Conservation (phyloP, 805 yeast genomes). For the Blastobotrys parvus region DNA sequence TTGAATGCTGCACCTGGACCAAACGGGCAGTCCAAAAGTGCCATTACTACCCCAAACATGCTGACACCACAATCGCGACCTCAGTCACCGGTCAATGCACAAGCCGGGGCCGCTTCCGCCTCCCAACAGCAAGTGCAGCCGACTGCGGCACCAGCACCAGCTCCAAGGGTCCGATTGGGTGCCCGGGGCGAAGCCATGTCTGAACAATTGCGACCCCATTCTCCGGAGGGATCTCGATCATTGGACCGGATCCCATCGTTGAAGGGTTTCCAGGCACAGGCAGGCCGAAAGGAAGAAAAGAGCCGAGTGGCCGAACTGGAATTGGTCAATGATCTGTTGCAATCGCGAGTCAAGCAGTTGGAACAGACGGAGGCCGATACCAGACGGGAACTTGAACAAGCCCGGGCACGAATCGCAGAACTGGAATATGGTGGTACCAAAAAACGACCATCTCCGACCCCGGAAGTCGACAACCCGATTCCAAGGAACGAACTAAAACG, state of each 20-base stretch:
- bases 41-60: conserved; percentile 9
- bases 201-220: conserved; percentile 15
- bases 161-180: conserved; percentile 1
- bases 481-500: conserved; percentile 9
- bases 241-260: conserved; percentile 12
- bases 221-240: conserved; percentile 5
- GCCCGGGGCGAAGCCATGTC: conserved; percentile 12
- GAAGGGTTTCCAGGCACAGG: conserved; percentile 6
- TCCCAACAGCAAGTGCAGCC: conserved; percentile 1
- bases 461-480: conserved; percentile 6
- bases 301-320: conserved; percentile 64
- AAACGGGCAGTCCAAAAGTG: not conserved
- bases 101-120: conserved; percentile 1
- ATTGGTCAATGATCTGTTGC: conserved; percentile 66
- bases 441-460: not conserved
- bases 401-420: not conserved
- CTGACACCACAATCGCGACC: conserved; percentile 21
- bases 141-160: not conserved
- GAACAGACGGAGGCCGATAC: conserved; percentile 42
- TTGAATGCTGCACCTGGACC: conserved; percentile 1
- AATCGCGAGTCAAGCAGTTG: conserved; percentile 58
- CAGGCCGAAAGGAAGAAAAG: not conserved
- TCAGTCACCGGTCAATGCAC: conserved; percentile 13
- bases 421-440: not conserved
- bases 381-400: conserved; percentile 4